Conservation (phyloP, 2,329 filamentous ascomycete genomes). For the Paraphaeosphaeria sporulosa region DNA sequence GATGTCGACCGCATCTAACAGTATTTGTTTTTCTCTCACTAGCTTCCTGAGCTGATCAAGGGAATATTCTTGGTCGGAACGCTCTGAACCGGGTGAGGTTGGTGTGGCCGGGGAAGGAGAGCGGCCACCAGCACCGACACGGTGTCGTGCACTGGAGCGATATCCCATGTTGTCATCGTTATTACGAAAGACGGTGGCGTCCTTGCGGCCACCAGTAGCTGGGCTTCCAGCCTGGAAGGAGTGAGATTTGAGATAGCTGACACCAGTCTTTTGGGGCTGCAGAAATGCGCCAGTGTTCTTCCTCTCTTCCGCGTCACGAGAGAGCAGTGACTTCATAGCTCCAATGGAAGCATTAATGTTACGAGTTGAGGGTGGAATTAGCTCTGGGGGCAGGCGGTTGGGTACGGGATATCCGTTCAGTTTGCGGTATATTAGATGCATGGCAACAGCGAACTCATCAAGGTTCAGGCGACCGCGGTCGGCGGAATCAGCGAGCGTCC, state of each 20-base stretch:
- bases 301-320: conserved; percentile 85
- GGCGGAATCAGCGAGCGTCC: conserved; percentile 92
- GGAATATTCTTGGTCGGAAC: conserved; percentile 76
- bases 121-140: conserved; percentile 71
- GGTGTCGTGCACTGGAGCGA: conserved; percentile 88
- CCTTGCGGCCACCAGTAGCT: conserved; percentile 74
- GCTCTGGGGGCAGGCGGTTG: conserved; percentile 84
- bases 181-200: conserved; percentile 96
- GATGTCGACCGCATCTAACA: conserved; percentile 96
- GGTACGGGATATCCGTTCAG: conserved; percentile 95
- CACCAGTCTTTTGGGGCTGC: conserved; percentile 94
- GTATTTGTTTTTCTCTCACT: conserved; percentile 90
- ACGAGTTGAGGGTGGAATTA: conserved; percentile 91
- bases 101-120: conserved; percentile 81
- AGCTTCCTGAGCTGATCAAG: conserved; percentile 91
- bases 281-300: conserved; percentile 90
- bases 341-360: conserved; percentile 94
- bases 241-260: conserved; percentile 95
- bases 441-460: conserved; percentile 97
- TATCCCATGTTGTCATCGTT: conserved; percentile 92
- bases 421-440: conserved; percentile 98
- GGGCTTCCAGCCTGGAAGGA: conserved; percentile 78
- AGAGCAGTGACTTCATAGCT: conserved; percentile 87
- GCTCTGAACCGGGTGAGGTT: conserved; percentile 61
- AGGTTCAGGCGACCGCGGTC: conserved; percentile 94